phyloP scores from a whole-genome alignment of 2,329 filamentous ascomycete species.

The Aspergillus sp. region DNA sequence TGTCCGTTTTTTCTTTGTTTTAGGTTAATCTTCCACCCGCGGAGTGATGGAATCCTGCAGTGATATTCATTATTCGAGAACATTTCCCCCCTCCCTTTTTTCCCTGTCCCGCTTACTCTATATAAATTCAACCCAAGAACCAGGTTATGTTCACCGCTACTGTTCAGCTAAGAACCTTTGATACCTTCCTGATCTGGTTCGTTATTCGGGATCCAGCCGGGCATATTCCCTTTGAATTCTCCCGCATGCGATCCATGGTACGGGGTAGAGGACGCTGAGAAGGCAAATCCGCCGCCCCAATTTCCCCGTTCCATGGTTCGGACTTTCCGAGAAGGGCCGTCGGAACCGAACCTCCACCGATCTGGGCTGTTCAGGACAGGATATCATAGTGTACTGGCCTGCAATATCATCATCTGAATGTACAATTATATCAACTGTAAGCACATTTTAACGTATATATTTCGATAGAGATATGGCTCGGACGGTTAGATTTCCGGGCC shows the following conservation, averaged over 20 bases:
- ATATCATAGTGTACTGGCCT: no score
- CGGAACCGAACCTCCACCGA: slow-evolving; percentile 14
- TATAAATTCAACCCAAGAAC: no score
- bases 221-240: neutral
- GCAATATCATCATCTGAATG: no score
- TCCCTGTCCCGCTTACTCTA: no score
- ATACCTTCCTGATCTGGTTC: neutral
- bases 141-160: no score
- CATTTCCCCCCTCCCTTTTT: no score
- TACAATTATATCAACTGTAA: no score
- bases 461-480: slow-evolving; percentile 26
- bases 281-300: neutral
- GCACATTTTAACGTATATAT: neutral
- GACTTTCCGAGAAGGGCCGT: neutral
- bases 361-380: neutral
- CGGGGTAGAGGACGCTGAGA: neutral
- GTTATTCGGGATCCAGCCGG: no score
- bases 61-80: no score
- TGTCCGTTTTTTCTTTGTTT: no score
- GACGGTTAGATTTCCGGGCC: slow-evolving; percentile 12
- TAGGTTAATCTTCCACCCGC: no score
- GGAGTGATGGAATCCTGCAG: neutral
- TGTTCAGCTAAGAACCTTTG: no score
- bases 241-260: neutral
- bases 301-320: neutral